Conservation (phyloP, 2,329 filamentous ascomycete genomes). For the Phaeosphaeria sp. region DNA sequence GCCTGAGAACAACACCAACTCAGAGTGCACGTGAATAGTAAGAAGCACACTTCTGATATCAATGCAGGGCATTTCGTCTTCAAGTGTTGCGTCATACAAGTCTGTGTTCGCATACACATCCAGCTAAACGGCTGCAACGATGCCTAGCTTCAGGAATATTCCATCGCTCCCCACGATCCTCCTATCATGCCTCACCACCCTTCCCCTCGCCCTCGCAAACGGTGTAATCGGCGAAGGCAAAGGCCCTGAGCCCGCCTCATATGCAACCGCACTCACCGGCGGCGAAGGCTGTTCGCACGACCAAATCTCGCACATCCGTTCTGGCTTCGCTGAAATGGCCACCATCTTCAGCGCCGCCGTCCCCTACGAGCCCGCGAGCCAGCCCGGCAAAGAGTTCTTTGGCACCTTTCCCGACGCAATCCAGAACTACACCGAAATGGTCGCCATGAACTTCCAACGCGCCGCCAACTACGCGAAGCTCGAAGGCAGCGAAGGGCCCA, state of each 20-base stretch:
- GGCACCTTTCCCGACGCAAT: conserved; percentile 29
- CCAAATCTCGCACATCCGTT: conserved; percentile 33
- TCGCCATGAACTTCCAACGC: conserved; percentile 35
- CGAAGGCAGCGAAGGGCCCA: conserved; percentile 24
- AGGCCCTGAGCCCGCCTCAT: conserved; percentile 14
- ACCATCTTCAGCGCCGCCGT: conserved; percentile 34
- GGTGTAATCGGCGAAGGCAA: conserved; percentile 35
- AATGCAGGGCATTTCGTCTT: not conserved
- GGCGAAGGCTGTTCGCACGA: conserved; percentile 39
- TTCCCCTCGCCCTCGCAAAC: conserved; percentile 29
- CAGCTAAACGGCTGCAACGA: conserved; percentile 1
- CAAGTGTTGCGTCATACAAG: not conserved
- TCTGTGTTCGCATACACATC: not conserved
- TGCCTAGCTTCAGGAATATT: conserved; percentile 30
- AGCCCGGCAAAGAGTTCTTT: conserved; percentile 39
- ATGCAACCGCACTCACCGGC: conserved; percentile 36
- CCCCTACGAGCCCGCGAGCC: conserved; percentile 27
- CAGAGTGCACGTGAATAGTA: not conserved
- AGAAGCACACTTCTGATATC: not conserved
- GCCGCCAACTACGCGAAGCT: conserved; percentile 38
- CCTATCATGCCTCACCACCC: conserved; percentile 23
- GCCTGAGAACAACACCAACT: not conserved
- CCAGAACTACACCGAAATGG: conserved; percentile 37
- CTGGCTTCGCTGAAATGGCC: conserved; percentile 44
- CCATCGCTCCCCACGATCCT: conserved; percentile 32